Percentiles rank a stretch among this genome's conserved stretches.
phyloP scores from a whole-genome alignment of 495 filamentous ascomycete genomes.

The Penicillium parvum region DNA sequence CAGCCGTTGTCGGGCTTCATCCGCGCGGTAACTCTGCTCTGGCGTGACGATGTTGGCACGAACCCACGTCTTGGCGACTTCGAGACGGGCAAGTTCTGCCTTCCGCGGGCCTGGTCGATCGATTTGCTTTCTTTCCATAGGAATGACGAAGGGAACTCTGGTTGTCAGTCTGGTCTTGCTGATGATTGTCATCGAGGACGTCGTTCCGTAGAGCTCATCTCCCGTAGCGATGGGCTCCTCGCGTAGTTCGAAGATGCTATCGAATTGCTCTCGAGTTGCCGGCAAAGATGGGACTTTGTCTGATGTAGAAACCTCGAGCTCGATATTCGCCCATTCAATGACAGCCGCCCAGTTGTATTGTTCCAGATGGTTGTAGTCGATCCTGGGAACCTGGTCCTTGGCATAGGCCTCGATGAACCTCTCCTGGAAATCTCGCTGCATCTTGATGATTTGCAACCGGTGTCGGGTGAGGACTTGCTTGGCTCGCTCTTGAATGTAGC shows the following conservation, averaged over 20 bases:
- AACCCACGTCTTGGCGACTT: slow-evolving; percentile 56
- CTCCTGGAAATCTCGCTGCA: slow-evolving; percentile 74
- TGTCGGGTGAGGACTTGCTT: slow-evolving; percentile 52
- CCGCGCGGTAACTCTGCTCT: slow-evolving; percentile 41
- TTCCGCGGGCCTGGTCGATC: slow-evolving; percentile 7
- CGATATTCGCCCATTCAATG: slow-evolving; percentile 65
- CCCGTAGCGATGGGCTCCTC: slow-evolving; percentile 32
- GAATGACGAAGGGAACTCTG: slow-evolving; percentile 34
- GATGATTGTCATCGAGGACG: slow-evolving; percentile 25
- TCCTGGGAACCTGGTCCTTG: slow-evolving; percentile 56
- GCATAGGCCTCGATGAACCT: slow-evolving; percentile 74
- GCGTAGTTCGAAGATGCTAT: slow-evolving; percentile 46
- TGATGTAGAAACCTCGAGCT: slow-evolving; percentile 40
- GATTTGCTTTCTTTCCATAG: slow-evolving; percentile 16
- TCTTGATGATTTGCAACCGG: slow-evolving; percentile 56
- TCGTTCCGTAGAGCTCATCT: slow-evolving; percentile 41
- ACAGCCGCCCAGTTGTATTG: slow-evolving; percentile 73
- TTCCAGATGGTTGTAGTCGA: slow-evolving; percentile 68
- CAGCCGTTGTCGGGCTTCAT: slow-evolving; percentile 43
- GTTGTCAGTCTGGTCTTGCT: slow-evolving; percentile 35
- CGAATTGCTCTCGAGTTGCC: slow-evolving; percentile 46
- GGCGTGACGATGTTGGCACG: slow-evolving; percentile 54
- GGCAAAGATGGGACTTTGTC: slow-evolving; percentile 47
- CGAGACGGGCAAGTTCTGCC: slow-evolving; percentile 23
- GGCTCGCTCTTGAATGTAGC: slow-evolving; percentile 59